A percentile compares a stretch with the other conserved stretches of the same genome.
These are phyloP conservation scores for Aspergillus sp. DNA, from an alignment of 2,329 filamentous ascomycete genomes.

Conservation along the genomic window DNA sequence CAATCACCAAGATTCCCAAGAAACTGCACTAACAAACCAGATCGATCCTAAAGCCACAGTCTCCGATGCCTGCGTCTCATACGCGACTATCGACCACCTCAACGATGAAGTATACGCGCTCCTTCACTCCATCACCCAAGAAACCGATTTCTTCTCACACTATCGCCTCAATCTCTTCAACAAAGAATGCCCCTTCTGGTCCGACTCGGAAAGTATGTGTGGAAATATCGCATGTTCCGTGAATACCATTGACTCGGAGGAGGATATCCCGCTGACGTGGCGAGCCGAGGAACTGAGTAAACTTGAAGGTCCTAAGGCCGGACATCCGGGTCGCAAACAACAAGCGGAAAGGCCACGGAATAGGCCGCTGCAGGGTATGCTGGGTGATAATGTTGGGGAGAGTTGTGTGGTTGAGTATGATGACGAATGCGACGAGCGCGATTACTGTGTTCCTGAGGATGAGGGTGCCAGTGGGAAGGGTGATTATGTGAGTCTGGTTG, in stretches of 20 bases:
- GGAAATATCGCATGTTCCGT: constrained; percentile 96
- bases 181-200: constrained; percentile 94
- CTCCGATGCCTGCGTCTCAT: constrained; percentile 89
- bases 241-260: constrained; percentile 88
- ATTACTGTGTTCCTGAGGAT: constrained; percentile 95
- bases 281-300: constrained; percentile 86
- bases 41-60: constrained; percentile 85
- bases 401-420: constrained; percentile 97
- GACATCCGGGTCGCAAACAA: constrained; percentile 70
- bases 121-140: constrained; percentile 71
- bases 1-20: neutral
- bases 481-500: constrained; percentile 89
- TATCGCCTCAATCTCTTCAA: constrained; percentile 93
- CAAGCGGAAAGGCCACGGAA: constrained; percentile 62
- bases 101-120: constrained; percentile 71
- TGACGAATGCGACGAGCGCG: constrained; percentile 91
- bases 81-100: constrained; percentile 77
- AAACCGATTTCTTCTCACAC: constrained; percentile 96
- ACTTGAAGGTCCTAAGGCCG: constrained; percentile 82
- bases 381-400: constrained; percentile 84
- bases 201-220: constrained; percentile 86
- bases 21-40: constrained; percentile 40
- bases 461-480: constrained; percentile 80
- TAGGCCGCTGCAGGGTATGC: constrained; percentile 68
- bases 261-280: constrained; percentile 89